Conservation (phyloP, 805 yeast genomes). For the Ogataea zsoltii region DNA sequence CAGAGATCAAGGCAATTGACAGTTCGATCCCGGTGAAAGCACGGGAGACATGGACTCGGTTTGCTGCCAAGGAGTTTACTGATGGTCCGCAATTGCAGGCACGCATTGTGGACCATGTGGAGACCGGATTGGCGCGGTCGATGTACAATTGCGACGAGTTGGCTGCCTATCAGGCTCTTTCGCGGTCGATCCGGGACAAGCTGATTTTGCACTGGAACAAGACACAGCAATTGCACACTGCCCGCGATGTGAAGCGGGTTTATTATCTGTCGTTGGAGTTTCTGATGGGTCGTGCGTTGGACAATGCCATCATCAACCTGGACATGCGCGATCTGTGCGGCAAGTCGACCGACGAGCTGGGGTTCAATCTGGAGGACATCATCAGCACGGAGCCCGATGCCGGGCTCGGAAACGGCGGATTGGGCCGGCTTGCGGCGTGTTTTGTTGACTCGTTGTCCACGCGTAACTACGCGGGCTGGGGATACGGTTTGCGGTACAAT, state of each 20-base stretch:
- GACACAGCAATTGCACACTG: conserved; percentile 87
- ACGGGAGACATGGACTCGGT: conserved; percentile 75
- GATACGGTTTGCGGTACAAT: conserved; percentile 90
- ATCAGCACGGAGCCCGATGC: conserved; percentile 90
- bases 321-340: conserved; percentile 61
- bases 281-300: conserved; percentile 93
- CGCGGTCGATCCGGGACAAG: conserved; percentile 75
- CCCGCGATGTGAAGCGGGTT: conserved; percentile 79
- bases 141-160: conserved; percentile 88
- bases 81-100: conserved; percentile 61
- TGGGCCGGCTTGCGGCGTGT: conserved; percentile 94
- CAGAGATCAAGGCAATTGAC: conserved; percentile 82
- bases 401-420: conserved; percentile 92
- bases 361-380: conserved; percentile 85
- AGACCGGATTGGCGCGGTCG: conserved; percentile 87
- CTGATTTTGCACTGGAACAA: conserved; percentile 86
- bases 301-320: conserved; percentile 86
- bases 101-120: conserved; percentile 81
- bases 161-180: conserved; percentile 91
- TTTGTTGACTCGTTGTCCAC: conserved; percentile 87
- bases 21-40: conserved; percentile 77
- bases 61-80: conserved; percentile 52
- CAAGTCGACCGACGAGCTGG: conserved; percentile 66
- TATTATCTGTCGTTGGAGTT: conserved; percentile 87
- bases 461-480: conserved; percentile 92